A percentile compares a stretch with the other conserved stretches of the same genome.
Evolutionary conservation across 345 rosid genomes (phyloP).

Genomic region (Gossypium turneri): DNA sequence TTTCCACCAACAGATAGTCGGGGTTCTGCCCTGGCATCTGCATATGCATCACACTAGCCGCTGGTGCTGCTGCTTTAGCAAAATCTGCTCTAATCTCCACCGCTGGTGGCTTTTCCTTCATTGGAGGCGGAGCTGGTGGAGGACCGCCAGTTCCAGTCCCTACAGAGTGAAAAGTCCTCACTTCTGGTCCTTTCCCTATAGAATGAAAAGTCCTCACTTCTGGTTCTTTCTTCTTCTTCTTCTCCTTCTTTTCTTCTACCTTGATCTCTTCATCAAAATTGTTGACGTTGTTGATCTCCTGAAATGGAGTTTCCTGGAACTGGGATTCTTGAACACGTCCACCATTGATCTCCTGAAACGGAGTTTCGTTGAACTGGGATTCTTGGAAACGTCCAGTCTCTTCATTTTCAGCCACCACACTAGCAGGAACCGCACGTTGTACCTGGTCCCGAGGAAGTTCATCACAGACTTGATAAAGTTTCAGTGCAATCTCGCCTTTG

Average conservation of each 20-base stretch:
- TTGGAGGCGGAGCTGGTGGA: conserved; percentile 21
- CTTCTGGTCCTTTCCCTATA: conserved; percentile 38
- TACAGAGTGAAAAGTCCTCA: conserved; percentile 73
- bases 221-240: conserved; percentile 57
- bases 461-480: conserved; percentile 35
- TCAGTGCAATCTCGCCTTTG: conserved; percentile 68
- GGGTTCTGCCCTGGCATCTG: conserved; percentile 63
- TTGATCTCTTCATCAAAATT: conserved; percentile 23
- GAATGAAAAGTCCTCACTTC: conserved; percentile 67
- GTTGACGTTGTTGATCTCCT: conserved; percentile 25
- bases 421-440: conserved; percentile 10
- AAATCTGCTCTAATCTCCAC: conserved; percentile 49
- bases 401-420: conserved; percentile 16
- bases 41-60: conserved; percentile 42
- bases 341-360: conserved; percentile 28
- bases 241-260: conserved; percentile 30
- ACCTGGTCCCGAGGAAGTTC: conserved; percentile 4
- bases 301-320: conserved; percentile 15
- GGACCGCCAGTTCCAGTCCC: conserved; percentile 35
- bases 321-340: too few relatives aligned
- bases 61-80: conserved; percentile 42
- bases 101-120: conserved; percentile 21
- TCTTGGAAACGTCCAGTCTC: neutral
- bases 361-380: conserved; percentile 17
- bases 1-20: conserved; percentile 68